Evolutionary conservation across 2,329 filamentous ascomycete genomes (phyloP), one percentile per base, ranked within the genome.

Genomic region (Nigrospora osmanthi): DNA sequence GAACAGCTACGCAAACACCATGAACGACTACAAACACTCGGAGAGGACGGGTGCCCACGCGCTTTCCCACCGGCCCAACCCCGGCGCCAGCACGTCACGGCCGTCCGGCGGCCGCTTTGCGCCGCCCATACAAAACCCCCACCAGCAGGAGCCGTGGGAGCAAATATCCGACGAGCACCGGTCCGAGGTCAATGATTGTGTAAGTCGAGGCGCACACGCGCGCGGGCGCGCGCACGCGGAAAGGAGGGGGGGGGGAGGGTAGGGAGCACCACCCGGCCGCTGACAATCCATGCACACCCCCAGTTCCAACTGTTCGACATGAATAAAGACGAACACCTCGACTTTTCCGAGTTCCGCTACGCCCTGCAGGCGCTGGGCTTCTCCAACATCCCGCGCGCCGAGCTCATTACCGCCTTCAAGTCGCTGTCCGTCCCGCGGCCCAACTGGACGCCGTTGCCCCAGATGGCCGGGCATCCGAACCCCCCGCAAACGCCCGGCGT

Each of bases 341-440:
- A 97, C 71, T 97, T 95, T 73, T 93, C 97, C 70, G 93, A 98
- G 69, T 87, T 97, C 63, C 91, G 93, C 67, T 93, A 97, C 69
- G 89, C 91, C 49, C 83, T 97, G 58, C 93, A 94, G 63, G 93
- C 93, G 4, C 81, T 98, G 1, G 93, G 93, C 52, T 97, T 97
- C 71, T 56, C 53, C 23, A 89, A 94, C 58, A 75, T 95, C 41
- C 78, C 88, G 47, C 95, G 95, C 65, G 73, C 81, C 50, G 89
- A 95, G 56, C 89, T 95, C 49, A 83, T 91, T 57, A 72, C 77
- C 38, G 80, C 94, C 50, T 78, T 98, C 49, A 85, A 88, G 47
- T 76, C 80, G n/a, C 83, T 93, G 64, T 93, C 90, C 51, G 76
- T 85, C 3, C 77, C 85, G 23, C 80, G 80, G n/a, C 69, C 75